Evolutionary conservation across 2,329 filamentous ascomycete species (phyloP).

Genomic region (Aspergillus sp.): DNA sequence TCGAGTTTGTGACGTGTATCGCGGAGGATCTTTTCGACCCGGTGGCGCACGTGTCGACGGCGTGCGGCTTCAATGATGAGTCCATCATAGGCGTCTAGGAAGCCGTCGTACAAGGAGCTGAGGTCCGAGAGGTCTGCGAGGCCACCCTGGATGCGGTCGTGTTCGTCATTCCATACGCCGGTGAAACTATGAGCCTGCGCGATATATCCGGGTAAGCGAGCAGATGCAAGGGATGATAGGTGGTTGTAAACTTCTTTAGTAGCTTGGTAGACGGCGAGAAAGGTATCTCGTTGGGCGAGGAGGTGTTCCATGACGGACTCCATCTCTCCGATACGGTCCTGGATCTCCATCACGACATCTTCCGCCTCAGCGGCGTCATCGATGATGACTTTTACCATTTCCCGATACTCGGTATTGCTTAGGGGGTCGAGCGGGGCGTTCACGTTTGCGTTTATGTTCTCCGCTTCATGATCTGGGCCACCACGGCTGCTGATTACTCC

Average conservation of each 20-base stretch:
- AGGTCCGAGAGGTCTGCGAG: slow-evolving; percentile 76
- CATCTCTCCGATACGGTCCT: slow-evolving; percentile 74
- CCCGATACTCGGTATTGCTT: slow-evolving; percentile 70
- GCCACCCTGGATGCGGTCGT: slow-evolving; percentile 65
- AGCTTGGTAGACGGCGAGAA: slow-evolving; percentile 56
- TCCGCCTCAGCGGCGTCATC: slow-evolving; percentile 60
- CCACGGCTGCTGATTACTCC: slow-evolving; percentile 44
- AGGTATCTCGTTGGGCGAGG: slow-evolving; percentile 59
- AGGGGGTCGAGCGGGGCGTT: slow-evolving; percentile 65
- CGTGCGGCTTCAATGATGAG: slow-evolving; percentile 81
- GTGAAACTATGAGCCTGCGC: slow-evolving; percentile 49
- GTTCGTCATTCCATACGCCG: slow-evolving; percentile 70
- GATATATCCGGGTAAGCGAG: slow-evolving; percentile 58
- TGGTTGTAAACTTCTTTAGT: slow-evolving; percentile 64
- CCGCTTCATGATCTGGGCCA: slow-evolving; percentile 30
- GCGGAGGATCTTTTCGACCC: slow-evolving; percentile 70
- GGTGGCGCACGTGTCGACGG: slow-evolving; percentile 69
- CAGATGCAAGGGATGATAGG: slow-evolving; percentile 64
- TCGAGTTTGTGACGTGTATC: slow-evolving; percentile 78
- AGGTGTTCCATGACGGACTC: slow-evolving; percentile 68
- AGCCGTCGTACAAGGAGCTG: slow-evolving; percentile 81
- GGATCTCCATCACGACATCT: slow-evolving; percentile 66
- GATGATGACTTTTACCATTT: slow-evolving; percentile 77
- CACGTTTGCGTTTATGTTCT: slow-evolving; percentile 32
- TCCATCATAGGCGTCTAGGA: slow-evolving; percentile 78